Evolutionary conservation across 192 early-diverging fungal genomes (phyloP), one percentile per base, ranked within the genome.

Genomic region (Backusella parvicylindrica): DNA sequence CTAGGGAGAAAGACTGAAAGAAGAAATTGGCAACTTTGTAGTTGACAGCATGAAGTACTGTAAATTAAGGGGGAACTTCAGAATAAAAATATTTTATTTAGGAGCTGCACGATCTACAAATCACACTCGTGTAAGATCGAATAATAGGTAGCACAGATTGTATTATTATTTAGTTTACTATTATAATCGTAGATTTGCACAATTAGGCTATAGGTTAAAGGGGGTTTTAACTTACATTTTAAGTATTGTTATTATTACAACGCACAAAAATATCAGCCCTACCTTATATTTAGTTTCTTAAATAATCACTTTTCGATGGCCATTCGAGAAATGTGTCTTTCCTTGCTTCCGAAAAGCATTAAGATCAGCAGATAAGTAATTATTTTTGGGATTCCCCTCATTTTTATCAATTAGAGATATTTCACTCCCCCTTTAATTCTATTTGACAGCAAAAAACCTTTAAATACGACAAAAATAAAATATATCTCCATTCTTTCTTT

Each of bases 381-480:
- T 60, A 60, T 60, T 60, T 47, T 60, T 60, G 53, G 53, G 53
- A 60, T 60, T 60, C 21, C 50, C 50, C 23, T 60, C 53, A 60
- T 60, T 60, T 60, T 60, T 60, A 60, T 60, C 53, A 60, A 60
- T 60, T 60, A 60, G 11, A 56, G 53, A 60, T 26, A 60, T 47
- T 47, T 47, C 0, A 11, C 26, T 56, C 21, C 53, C 53, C 53
- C 53, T 18, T 47, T 60, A 60, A 28, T 60, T 60, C 53, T 28
- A 60, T 66, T 66, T 66, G 33, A 66, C 33, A 68, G 36, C 32
- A 67, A 67, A 67, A 31, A 68, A 68, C 33, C 36, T 68, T 36
- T 68, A 37, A 36, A 38, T 67, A 38, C 33, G 64, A 31, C 30
- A 66, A 18, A 66, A 66, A 66, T 33, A 66, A 66, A 66, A 66